Percentiles rank a stretch among this genome's conserved stretches.
These are phyloP conservation scores for Hypoxylon sp. DNA, from an alignment of 2,329 filamentous ascomycete genomes.

Conservation along the genomic window DNA sequence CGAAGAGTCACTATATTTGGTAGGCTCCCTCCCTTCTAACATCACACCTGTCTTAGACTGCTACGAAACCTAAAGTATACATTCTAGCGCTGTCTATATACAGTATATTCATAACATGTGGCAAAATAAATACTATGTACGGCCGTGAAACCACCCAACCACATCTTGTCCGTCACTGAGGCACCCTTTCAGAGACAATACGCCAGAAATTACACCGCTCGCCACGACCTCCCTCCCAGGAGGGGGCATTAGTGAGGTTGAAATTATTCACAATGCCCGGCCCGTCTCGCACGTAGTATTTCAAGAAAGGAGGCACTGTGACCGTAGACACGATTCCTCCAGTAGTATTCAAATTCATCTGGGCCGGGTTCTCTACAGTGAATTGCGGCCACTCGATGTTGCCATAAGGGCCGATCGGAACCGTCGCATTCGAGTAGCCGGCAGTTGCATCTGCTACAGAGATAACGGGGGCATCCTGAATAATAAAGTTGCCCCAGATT, in stretches of 20 bases:
- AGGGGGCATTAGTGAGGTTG: slow-evolving; percentile 40
- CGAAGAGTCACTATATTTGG: slow-evolving; percentile 1
- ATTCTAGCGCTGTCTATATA: background rate
- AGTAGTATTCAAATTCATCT: slow-evolving; percentile 63
- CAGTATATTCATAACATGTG: slow-evolving; percentile 7
- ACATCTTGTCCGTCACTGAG: slow-evolving; percentile 35
- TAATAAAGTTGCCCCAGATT: slow-evolving; percentile 62
- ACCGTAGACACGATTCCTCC: slow-evolving; percentile 53
- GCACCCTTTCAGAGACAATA: slow-evolving; percentile 45
- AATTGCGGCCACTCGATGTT: slow-evolving; percentile 55
- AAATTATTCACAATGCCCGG: slow-evolving; percentile 51
- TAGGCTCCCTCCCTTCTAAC: slow-evolving; percentile 3
- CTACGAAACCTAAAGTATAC: background rate
- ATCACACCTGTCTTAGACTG: background rate
- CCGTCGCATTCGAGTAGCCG: slow-evolving; percentile 52
- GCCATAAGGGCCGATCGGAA: slow-evolving; percentile 48
- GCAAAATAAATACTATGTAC: slow-evolving; percentile 7
- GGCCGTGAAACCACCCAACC: background rate
- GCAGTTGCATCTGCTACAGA: slow-evolving; percentile 52
- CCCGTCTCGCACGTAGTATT: slow-evolving; percentile 48
- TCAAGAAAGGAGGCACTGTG: slow-evolving; percentile 47
- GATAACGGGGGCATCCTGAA: slow-evolving; percentile 58
- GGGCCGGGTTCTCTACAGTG: slow-evolving; percentile 53
- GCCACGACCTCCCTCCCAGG: slow-evolving; percentile 51
- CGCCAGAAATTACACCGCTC: slow-evolving; percentile 51